Base-by-base conservation (phyloP, 768 basidiomycete genomes). In the Pluteus cervinus region DNA sequence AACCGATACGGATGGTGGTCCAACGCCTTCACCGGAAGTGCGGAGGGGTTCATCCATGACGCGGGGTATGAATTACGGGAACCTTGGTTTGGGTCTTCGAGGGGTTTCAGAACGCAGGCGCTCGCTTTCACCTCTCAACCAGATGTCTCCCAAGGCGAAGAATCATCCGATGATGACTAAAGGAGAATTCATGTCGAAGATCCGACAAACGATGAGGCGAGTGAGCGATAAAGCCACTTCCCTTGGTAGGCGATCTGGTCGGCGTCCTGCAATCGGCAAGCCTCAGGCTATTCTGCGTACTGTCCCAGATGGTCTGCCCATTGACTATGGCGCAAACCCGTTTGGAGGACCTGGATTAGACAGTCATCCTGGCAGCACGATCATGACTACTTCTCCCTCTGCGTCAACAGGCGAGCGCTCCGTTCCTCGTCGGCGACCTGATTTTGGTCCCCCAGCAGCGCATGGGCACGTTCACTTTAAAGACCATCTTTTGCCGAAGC, bases 111-210 rank as follows among this genome's bases (percentile, higher is more conserved):
- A 69, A 37, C 63, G 66, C 10, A 71, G 63, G 29, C 58, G 60
- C 26, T 57, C 55, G 31, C 43, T 20, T 29, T 29, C 23, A 23
- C 14, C 14, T 25, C 16, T 7, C 15, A 28, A 28, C 14, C 9
- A 9, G 26, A 55, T 41, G 44, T 45, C 54, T 51, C 44, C 49
- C 54, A 46, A 30, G 46, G 47, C 20, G 29, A 54, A 48, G 29
- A 72, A 68, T 40, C 70, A 79, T 6, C 73, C 69, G 7, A 65
- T 81, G 25, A 78, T 85, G 71, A 79, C 70, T 53, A 87, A 86
- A 55, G 66, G 62, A 12, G 80, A 84, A 51, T 86, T 86, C 50
- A 46, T 86, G 36, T 67, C 69, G n/a, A 71, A 64, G 53, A 68
- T 86, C 29, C 72, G 63, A 44, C 66, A 75, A 33, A 80, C 81